These are phyloP conservation scores for Exophiala sideris DNA, from an alignment of 2,329 filamentous ascomycete genomes.

Conservation along the genomic window DNA sequence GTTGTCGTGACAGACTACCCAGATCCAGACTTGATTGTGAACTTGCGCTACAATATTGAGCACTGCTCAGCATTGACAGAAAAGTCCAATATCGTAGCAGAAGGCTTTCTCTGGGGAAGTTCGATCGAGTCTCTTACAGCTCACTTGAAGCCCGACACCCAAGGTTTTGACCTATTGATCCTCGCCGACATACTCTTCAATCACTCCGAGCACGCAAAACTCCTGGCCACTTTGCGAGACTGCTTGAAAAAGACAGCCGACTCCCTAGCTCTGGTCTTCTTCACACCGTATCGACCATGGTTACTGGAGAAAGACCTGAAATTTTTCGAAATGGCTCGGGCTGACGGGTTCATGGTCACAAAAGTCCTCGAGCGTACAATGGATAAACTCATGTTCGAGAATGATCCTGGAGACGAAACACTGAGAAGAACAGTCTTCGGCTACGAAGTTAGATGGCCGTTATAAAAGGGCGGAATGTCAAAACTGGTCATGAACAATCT, in stretches of 20 bases:
- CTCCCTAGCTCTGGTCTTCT: conserved; percentile 78
- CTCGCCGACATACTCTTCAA: conserved; percentile 89
- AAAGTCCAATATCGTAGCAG: conserved; percentile 51
- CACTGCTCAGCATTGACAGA: conserved; percentile 48
- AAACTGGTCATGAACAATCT: not conserved
- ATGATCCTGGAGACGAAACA: conserved; percentile 79
- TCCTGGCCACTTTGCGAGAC: conserved; percentile 67
- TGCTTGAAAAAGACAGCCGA: conserved; percentile 58
- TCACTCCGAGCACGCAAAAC: conserved; percentile 77
- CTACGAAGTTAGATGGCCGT: conserved; percentile 66
- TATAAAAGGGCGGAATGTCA: conserved; percentile 1
- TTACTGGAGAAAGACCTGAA: conserved; percentile 76
- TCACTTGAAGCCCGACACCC: conserved; percentile 43
- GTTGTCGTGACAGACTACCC: conserved; percentile 85
- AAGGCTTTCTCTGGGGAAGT: conserved; percentile 82
- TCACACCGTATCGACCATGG: conserved; percentile 93
- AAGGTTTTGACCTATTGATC: conserved; percentile 72
- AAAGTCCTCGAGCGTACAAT: conserved; percentile 78
- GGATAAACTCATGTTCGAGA: conserved; percentile 84
- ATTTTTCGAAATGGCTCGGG: conserved; percentile 76
- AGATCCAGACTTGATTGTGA: conserved; percentile 76
- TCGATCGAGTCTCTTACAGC: conserved; percentile 57
- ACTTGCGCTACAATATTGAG: conserved; percentile 71
- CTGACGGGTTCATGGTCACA: conserved; percentile 69
- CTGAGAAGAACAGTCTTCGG: conserved; percentile 79